Base-by-base conservation (phyloP, 2,329 filamentous ascomycete species). In the Pseudopithomyces chartarum region DNA sequence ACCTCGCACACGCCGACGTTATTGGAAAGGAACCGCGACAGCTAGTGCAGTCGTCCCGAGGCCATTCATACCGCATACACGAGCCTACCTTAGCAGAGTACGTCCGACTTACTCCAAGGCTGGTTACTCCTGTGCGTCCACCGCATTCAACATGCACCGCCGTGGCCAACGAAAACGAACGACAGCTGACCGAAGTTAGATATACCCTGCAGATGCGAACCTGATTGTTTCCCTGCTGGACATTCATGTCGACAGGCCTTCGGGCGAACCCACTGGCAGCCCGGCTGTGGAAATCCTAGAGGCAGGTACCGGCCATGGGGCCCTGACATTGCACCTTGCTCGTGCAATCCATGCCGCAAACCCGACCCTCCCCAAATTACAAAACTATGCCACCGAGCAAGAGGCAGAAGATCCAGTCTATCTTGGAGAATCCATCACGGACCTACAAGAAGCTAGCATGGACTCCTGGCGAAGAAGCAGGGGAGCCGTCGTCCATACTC, bases 231-330 rank as follows among this genome's bases (percentile, higher is more conserved):
- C 86, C 1, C 80, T 93, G 22, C 82, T 96, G 20, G 90, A 95
- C 71, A 81, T 95, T 43, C 87, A 94, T 70, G 84, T 86, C 29
- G 77, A 66, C 65, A 66, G 64, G 2, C 64, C 66, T 13, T 77
- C 29, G 61, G 67, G 36, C 68, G 76, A 71, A 75, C 6, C 72
- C 76, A 34, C 58, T 19, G 54, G 55, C 54, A 38, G 59, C 74
- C 79, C 67, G 8, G 84, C 82, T 0, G 73, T 93, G 12, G 89
- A 94, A 69, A 90, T 95, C 43, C 87, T 95, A 51, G 91, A 95
- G 75, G 90, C 90, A 45, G 91, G 91, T 15, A 95, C 91, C 3
- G 91, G 91, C n/a, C 90, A 93, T 80, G 91, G 91, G 56, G 87
- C 88, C 33, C 76, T 95, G 56, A 94, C 90, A 0, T 76, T 95